Percentiles rank a stretch among this genome's conserved stretches.
Conservation (phyloP, 495 filamentous ascomycete genomes). For the Hyaloscypha finlandica region DNA sequence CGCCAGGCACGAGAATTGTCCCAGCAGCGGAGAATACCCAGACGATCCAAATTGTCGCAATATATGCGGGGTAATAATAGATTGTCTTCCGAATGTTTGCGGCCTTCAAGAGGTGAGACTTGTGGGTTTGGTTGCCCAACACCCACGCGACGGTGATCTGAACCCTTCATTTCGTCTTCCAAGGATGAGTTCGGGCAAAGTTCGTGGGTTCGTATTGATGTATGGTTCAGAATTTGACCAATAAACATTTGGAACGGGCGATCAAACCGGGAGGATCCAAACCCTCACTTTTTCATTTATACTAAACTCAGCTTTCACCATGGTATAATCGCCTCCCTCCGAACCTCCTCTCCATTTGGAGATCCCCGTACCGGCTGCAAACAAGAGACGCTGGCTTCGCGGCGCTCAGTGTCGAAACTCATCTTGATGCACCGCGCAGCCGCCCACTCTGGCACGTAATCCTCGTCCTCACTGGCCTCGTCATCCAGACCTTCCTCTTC, state of each 20-base stretch:
- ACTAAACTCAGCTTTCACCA: slow-evolving; percentile 14
- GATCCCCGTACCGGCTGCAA: slow-evolving; percentile 19
- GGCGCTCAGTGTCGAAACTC: slow-evolving; percentile 19
- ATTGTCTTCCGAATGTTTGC: no score
- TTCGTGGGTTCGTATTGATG: not conserved
- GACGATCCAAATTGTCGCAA: no score
- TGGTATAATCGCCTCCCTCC: slow-evolving; percentile 19
- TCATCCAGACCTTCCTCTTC: slow-evolving; percentile 21
- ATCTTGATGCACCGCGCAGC: slow-evolving; percentile 22
- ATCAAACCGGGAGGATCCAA: not conserved
- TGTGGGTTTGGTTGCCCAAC: no score
- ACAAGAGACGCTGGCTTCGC: slow-evolving; percentile 18
- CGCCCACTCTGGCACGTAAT: slow-evolving; percentile 26
- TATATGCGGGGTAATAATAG: no score
- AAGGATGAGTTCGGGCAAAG: not conserved
- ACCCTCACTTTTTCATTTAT: not conserved
- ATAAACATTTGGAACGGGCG: not conserved
- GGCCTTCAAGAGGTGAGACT: no score
- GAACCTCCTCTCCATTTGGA: slow-evolving; percentile 5
- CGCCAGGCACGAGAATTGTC: no score
- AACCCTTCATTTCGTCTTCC: not conserved
- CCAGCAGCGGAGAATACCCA: no score
- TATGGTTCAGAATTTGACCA: not conserved
- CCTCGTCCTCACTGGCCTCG: not conserved
- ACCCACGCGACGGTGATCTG: not conserved